Percentiles rank a stretch among this genome's conserved stretches.
Conservation (phyloP, 768 basidiomycete genomes). For the Boletus patriciae region DNA sequence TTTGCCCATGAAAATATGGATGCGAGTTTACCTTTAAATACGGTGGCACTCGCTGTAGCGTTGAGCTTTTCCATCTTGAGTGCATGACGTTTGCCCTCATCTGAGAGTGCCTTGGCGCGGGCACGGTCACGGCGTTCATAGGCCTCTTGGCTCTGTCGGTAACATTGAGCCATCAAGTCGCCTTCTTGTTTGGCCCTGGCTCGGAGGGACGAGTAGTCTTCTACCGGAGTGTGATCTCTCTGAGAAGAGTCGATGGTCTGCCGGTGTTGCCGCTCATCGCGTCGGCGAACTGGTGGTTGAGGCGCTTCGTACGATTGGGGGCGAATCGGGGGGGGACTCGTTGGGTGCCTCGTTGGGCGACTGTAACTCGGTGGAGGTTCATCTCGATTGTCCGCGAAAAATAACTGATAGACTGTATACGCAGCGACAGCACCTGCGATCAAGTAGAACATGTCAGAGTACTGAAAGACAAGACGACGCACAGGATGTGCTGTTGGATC, state of each 20-base stretch:
- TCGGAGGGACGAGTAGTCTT: conserved; percentile 61
- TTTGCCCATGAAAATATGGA: not conserved
- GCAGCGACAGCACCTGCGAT: conserved; percentile 10
- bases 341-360: not conserved
- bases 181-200: conserved; percentile 75
- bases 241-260: not conserved
- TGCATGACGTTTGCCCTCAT: conserved; percentile 76
- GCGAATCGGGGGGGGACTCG: no score
- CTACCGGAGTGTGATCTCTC: not conserved
- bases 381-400: conserved; percentile 9
- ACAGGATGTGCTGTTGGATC: not conserved
- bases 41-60: conserved; percentile 79
- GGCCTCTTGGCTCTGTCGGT: conserved; percentile 68
- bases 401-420: conserved; percentile 10
- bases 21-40: conserved; percentile 56
- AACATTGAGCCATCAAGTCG: conserved; percentile 66
- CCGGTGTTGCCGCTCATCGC: conserved; percentile 8
- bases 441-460: conserved; percentile 15
- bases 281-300: not conserved
- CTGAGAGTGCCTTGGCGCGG: conserved; percentile 75
- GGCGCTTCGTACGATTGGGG: not conserved
- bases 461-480: not conserved
- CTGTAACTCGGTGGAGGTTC: not conserved
- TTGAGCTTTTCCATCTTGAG: conserved; percentile 74
- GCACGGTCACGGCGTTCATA: conserved; percentile 72